Evolutionary conservation across 345 rosid genomes (phyloP).

Genomic region (Kandelia obovata): DNA sequence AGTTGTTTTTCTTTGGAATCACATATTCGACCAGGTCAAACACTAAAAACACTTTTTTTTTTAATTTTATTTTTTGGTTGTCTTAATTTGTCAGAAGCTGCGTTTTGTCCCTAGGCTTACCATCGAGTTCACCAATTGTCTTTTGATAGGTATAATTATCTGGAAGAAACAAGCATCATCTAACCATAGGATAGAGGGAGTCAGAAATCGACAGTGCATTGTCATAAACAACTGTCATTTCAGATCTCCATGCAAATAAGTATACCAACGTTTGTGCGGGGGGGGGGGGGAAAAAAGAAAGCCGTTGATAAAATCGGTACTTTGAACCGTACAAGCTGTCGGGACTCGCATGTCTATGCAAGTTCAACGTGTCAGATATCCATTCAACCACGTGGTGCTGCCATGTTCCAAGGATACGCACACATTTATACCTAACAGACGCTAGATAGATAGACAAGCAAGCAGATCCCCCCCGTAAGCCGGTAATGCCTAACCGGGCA

Average conservation of each 20-base stretch:
- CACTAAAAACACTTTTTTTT: neutral
- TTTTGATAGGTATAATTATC: too few relatives aligned
- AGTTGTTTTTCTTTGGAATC: constrained; percentile 1
- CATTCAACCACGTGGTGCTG: constrained; percentile 14
- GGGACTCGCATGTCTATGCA: neutral
- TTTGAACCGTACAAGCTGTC: constrained; percentile 27
- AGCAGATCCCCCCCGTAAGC: constrained; percentile 11
- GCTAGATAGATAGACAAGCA: neutral
- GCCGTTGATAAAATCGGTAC: constrained; percentile 17
- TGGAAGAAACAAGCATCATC: too few relatives aligned
- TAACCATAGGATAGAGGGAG: too few relatives aligned
- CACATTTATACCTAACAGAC: neutral
- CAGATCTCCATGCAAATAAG: constrained; percentile 22
- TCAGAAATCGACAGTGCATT: neutral
- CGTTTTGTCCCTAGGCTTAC: too few relatives aligned
- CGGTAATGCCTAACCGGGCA: neutral
- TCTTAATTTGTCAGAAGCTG: too few relatives aligned
- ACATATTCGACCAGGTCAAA: neutral
- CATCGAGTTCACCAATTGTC: too few relatives aligned
- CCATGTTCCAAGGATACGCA: neutral
- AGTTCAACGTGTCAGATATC: constrained; percentile 9
- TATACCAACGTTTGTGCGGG: too few relatives aligned
- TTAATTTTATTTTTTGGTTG: neutral
- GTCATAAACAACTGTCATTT: constrained; percentile 32
- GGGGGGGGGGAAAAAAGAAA: too few relatives aligned